A percentile compares a stretch with the other conserved stretches of the same genome.
Conservation (phyloP, 2,329 filamentous ascomycete species). For the Harringtonia aguacate region DNA sequence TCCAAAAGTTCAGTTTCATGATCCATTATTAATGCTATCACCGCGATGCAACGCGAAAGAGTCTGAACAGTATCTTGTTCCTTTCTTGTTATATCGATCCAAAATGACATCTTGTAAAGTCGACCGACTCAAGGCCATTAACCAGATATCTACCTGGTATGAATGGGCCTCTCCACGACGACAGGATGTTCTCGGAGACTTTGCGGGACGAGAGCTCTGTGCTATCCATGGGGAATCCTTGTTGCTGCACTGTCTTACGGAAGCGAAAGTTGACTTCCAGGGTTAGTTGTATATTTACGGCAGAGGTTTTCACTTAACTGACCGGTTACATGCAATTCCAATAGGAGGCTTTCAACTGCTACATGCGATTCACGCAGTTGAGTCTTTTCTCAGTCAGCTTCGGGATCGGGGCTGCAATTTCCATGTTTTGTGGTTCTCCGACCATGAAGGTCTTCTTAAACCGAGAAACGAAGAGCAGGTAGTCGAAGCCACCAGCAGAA, state of each 20-base stretch:
- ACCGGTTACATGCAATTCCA: not conserved
- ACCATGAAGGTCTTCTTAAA: slow-evolving; percentile 31
- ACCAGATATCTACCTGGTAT: not conserved
- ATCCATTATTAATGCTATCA: no score
- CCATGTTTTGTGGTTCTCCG: slow-evolving; percentile 58
- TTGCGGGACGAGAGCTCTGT: slow-evolving; percentile 63
- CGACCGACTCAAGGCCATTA: not conserved
- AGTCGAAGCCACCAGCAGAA: slow-evolving; percentile 30
- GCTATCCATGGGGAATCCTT: slow-evolving; percentile 64
- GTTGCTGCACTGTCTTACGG: slow-evolving; percentile 52
- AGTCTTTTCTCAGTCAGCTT: slow-evolving; percentile 52
- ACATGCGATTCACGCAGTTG: slow-evolving; percentile 59
- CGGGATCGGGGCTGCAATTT: slow-evolving; percentile 57
- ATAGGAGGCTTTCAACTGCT: slow-evolving; percentile 57
- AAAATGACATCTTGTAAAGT: no score
- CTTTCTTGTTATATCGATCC: no score
- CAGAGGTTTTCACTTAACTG: not conserved
- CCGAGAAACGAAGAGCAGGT: not conserved
- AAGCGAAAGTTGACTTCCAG: slow-evolving; percentile 52
- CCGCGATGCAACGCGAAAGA: no score
- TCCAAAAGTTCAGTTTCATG: no score
- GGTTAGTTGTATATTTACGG: no score
- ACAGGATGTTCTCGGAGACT: slow-evolving; percentile 66
- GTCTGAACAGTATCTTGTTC: no score
- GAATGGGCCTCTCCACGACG: not conserved